A percentile compares a stretch with the other conserved stretches of the same genome.
phyloP scores from a whole-genome alignment of 768 basidiomycete genomes.

The Amanita thiersii region DNA sequence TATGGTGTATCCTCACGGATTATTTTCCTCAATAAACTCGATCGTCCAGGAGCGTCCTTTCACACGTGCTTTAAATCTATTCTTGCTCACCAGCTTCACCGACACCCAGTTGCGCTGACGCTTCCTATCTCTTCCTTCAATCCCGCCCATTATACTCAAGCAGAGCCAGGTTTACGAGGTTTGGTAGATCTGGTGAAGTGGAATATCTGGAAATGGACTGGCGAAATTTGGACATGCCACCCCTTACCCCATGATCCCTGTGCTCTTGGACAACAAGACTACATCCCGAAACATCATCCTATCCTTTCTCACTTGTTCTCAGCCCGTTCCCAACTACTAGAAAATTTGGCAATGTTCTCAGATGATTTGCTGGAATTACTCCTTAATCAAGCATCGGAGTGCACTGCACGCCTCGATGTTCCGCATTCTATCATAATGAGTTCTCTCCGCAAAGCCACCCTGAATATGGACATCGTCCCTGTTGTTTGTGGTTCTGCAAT shows the following conservation, averaged over 20 bases:
- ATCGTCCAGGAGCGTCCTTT: slow-evolving; percentile 81
- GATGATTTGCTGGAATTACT: slow-evolving; percentile 74
- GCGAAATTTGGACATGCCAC: slow-evolving; percentile 35
- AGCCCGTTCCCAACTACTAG: slow-evolving; percentile 66
- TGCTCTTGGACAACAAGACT: slow-evolving; percentile 27
- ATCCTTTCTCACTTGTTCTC: slow-evolving; percentile 54
- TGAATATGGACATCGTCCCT: slow-evolving; percentile 61
- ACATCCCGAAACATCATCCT: slow-evolving; percentile 58
- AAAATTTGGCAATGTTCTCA: slow-evolving; percentile 74
- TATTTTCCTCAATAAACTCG: slow-evolving; percentile 83
- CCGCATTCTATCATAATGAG: slow-evolving; percentile 43
- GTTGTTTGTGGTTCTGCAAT: slow-evolving; percentile 79
- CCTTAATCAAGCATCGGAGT: slow-evolving; percentile 44
- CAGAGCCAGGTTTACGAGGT: slow-evolving; percentile 80
- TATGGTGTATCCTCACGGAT: slow-evolving; percentile 75
- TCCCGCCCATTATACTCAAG: slow-evolving; percentile 52
- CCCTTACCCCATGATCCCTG: slow-evolving; percentile 46
- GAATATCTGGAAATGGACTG: slow-evolving; percentile 73
- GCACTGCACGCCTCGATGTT: slow-evolving; percentile 61
- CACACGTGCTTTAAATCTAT: slow-evolving; percentile 64
- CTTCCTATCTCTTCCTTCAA: slow-evolving; percentile 78
- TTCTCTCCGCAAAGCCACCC: slow-evolving; percentile 60
- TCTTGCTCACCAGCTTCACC: slow-evolving; percentile 67
- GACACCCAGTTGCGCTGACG: slow-evolving; percentile 58
- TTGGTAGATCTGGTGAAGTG: slow-evolving; percentile 79